Base-by-base conservation (phyloP, 257 asterid species). In the Linderniella brevidens region DNA sequence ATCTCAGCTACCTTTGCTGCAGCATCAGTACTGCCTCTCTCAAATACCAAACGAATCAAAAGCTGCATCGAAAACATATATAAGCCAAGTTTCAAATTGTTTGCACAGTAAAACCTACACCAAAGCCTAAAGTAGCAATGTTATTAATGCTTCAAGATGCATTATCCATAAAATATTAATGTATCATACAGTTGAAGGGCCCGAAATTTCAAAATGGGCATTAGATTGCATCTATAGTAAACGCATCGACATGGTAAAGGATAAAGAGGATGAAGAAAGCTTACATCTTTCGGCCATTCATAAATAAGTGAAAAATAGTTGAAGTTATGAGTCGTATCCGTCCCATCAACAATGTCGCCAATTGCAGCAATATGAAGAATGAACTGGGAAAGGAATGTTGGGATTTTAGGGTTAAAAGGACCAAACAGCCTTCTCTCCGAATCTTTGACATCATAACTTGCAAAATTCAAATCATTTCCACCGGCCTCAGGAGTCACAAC, bases 281-380 rank as follows among this genome's bases (percentile, higher is more conserved):
- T 78, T 80, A 84, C 98, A 56, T 88, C 98, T 80, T 76, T 88
- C 57, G 98, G 95, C 95, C 88, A 84, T 79, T 88, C 98, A 57
- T 88, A 88, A 48, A 84, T 79, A 48, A 88, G 82, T 17, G 94
- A 88, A 64, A 88, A 88, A 64, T 88, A 88, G 84, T 84, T 88
- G 74, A 88, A 88, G 67, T 88, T 95, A 56, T 84, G 95, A 65
- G 98, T 88, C 16, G 98, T 80, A 71, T 88, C 98, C n/a, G 92
- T 75, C 76, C 98, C 98, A 57, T 88, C 98, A 58, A 88, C 98
- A 65, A 88, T 80, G 73, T 88, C 98, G 20, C 98, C 98, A 11
- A 88, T 77, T 32, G 95, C 95, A 71, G 95, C 98, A 67, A 84
- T 73, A 65, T 88, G 94, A 62, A 88, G 90, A 63, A 84, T 82